Conservation (phyloP, 2,329 filamentous ascomycete genomes). For the Beauveria asiatica region DNA sequence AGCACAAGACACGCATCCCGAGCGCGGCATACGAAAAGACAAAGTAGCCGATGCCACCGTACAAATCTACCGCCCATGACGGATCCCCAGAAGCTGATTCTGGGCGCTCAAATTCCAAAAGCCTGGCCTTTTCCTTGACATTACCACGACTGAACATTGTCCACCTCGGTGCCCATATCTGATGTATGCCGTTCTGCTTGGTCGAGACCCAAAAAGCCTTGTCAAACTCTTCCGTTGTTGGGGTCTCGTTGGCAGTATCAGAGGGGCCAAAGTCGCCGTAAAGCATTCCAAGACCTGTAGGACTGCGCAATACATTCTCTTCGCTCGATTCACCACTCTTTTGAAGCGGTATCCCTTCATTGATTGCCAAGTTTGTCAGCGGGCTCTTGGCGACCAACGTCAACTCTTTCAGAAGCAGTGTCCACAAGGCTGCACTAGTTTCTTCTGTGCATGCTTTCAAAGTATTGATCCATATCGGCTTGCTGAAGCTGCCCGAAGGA, state of each 20-base stretch:
- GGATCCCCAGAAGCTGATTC: conserved; percentile 15
- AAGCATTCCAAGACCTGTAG: conserved; percentile 59
- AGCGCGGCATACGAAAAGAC: conserved; percentile 71
- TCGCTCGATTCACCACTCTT: conserved; percentile 18
- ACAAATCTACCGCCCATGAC: conserved; percentile 65
- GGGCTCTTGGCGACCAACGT: conserved; percentile 29
- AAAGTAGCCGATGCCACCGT: conserved; percentile 92
- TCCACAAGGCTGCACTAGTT: conserved; percentile 35
- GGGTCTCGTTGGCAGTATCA: conserved; percentile 16
- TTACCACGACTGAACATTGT: conserved; percentile 96
- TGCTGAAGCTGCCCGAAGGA: conserved; percentile 48
- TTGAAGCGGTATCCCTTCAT: conserved; percentile 51
- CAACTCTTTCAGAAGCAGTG: conserved; percentile 37
- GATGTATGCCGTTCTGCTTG: conserved; percentile 68
- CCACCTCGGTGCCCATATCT: conserved; percentile 81
- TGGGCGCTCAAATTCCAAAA: conserved; percentile 45
- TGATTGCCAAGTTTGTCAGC: conserved; percentile 51
- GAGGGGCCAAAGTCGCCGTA: conserved; percentile 64
- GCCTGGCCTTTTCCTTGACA: conserved; percentile 74
- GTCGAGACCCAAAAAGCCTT: conserved; percentile 70
- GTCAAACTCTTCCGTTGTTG: conserved; percentile 46
- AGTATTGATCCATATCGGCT: conserved; percentile 30
- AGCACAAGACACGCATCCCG: conserved; percentile 69
- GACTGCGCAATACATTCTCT: conserved; percentile 67
- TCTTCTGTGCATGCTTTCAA: conserved; percentile 21